These are phyloP conservation scores for Trypanosoma cruzi DNA, from an alignment of 208 protist species.

Conservation along the genomic window DNA sequence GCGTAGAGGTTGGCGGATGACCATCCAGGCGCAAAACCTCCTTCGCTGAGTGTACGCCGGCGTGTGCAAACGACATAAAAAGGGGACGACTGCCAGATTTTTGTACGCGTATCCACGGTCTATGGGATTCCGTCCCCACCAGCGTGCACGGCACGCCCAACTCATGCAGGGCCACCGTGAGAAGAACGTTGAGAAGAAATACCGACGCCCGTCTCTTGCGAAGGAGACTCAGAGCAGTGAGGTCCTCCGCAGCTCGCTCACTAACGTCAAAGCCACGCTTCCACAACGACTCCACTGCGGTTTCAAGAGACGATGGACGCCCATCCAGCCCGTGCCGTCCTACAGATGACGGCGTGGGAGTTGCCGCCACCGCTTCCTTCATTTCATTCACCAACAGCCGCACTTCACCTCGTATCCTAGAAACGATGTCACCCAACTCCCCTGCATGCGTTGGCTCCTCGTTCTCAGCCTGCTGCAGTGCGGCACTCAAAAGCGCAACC, in stretches of 20 bases:
- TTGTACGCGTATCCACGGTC: conserved; percentile 49
- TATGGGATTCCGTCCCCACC: conserved; percentile 39
- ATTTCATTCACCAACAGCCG: conserved; percentile 14
- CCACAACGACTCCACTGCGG: conserved; percentile 4
- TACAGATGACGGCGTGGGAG: neutral
- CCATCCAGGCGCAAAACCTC: conserved; percentile 31
- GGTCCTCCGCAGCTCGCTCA: conserved; percentile 44
- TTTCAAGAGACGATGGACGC: neutral
- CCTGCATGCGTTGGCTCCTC: conserved; percentile 14
- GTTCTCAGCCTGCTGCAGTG: conserved; percentile 27
- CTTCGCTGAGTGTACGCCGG: conserved; percentile 30
- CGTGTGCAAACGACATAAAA: conserved; percentile 46
- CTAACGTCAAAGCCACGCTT: conserved; percentile 26
- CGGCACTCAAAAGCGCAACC: conserved; percentile 44
- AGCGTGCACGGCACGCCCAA: conserved; percentile 35
- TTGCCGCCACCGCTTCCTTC: neutral
- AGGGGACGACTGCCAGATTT: conserved; percentile 4
- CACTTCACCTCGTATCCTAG: neutral
- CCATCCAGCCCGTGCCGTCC: neutral
- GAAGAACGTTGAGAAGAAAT: conserved; percentile 52
- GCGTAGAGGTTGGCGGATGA: conserved; percentile 20
- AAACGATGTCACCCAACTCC: neutral
- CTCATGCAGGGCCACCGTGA: conserved; percentile 36
- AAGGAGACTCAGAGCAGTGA: conserved; percentile 36
- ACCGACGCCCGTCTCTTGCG: conserved; percentile 32